Conservation (phyloP, 768 basidiomycete species). For the Trametes coccinea region DNA sequence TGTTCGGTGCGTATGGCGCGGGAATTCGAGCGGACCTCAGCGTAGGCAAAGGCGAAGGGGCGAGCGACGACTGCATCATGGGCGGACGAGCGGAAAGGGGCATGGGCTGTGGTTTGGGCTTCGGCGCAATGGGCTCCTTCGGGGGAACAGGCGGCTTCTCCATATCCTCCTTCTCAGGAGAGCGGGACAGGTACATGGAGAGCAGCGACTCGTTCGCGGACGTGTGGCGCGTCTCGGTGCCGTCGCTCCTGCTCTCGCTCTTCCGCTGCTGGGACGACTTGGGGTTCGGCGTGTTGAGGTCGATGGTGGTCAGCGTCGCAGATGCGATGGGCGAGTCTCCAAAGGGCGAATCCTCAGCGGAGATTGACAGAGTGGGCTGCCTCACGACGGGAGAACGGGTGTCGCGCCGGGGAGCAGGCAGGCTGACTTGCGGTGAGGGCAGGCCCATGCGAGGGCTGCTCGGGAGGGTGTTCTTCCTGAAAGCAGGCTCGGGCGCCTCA, state of each 20-base stretch:
- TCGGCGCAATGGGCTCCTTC: slow-evolving; percentile 15
- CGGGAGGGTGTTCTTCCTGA: slow-evolving; percentile 15
- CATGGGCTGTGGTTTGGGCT: slow-evolving; percentile 17
- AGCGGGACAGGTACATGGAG: slow-evolving; percentile 31
- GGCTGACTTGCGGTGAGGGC: neutral
- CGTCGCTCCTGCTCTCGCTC: neutral
- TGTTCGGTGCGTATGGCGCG: slow-evolving; percentile 11
- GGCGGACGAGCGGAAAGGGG: slow-evolving; percentile 22
- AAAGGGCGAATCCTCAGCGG: slow-evolving; percentile 14
- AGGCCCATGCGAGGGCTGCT: slow-evolving; percentile 10
- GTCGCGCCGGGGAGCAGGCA: slow-evolving; percentile 25
- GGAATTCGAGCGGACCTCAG: slow-evolving; percentile 18
- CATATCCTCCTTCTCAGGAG: slow-evolving; percentile 12
- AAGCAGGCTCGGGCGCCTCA: slow-evolving; percentile 19
- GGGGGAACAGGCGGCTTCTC: slow-evolving; percentile 22
- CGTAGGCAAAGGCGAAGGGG: slow-evolving; percentile 11
- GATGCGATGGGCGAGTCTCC: slow-evolving; percentile 16
- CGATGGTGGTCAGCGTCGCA: slow-evolving; percentile 19
- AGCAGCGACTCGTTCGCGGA: slow-evolving; percentile 29
- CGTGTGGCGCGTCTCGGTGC: slow-evolving; percentile 6
- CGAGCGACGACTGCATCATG: slow-evolving; percentile 15
- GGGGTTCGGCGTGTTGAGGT: slow-evolving; percentile 24
- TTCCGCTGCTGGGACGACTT: neutral
- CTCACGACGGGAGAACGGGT: slow-evolving; percentile 24
- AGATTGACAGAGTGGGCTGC: slow-evolving; percentile 18